Evolutionary conservation across 805 yeast genomes (phyloP), one percentile per base, ranked within the genome.

Genomic region (Nakazawaea wyomingensis): DNA sequence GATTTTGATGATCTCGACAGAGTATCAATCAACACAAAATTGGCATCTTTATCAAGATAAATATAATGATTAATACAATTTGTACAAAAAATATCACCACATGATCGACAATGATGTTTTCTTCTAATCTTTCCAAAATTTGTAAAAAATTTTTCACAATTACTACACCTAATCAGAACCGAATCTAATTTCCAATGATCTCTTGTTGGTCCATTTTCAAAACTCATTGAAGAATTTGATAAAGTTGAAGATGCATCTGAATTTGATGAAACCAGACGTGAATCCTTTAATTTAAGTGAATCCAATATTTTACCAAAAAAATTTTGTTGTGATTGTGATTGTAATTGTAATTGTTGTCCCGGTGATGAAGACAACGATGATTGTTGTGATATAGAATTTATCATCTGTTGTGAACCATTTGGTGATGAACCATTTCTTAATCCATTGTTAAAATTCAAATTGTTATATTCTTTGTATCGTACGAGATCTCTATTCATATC

Each of bases 181-280:
- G 73, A 73, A 61, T 91, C 96, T 20, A 86, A 78, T 41, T 81
- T 68, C 93, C 93, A 85, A 55, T 84, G 91, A 7, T 63, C 66
- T 37, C 78, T 65, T 0, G 84, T 74, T 3, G 85, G 85, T 5
- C 45, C 42, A 18, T 18, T n/a, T 10, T 37, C 42, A 5, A 16
- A 7, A 26, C n/a, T 21, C 5, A 18, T 6, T 19, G 47, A 44
- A 4, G 37, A 14, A 22, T 22, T 34, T n/a, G 47, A 44, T 11
- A 28, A 19, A 4, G 34, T 20, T 18, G 49, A 41, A 11, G 46
- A 42, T 6, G 39, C 37, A 44, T 39, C 43, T 17, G 50, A 44
- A 5, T 11, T n/a, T n/a, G n/a, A n/a, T n/a, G n/a, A n/a, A n/a
- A n/a, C n/a, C n/a, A n/a, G 24, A 27, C 27, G 22, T 27, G 36